phyloP scores from a whole-genome alignment of 192 early-diverging fungal genomes.

The Dispira parvispora region DNA sequence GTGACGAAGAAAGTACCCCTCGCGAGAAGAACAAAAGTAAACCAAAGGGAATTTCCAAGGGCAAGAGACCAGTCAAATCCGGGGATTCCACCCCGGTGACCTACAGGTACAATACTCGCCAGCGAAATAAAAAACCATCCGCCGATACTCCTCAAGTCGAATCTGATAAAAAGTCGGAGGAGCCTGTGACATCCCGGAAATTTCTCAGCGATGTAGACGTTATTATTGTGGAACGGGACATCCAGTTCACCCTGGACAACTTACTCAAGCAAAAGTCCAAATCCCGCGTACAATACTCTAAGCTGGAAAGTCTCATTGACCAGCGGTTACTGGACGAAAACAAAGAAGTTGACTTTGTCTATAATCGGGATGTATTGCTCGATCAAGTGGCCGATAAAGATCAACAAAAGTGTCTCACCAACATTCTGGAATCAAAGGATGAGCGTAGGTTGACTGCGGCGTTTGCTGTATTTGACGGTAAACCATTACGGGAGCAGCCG shows the following conservation, averaged over 20 bases:
- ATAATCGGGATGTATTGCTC: not conserved
- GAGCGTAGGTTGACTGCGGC: not conserved
- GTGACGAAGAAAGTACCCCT: not conserved
- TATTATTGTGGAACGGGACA: not conserved
- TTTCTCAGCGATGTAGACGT: not conserved
- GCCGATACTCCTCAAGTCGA: not conserved
- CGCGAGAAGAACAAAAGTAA: not conserved
- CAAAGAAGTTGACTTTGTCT: slow-evolving; percentile 7
- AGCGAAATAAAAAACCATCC: not conserved
- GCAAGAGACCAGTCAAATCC: not conserved
- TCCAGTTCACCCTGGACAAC: not conserved
- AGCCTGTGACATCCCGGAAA: not conserved
- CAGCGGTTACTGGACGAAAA: slow-evolving; percentile 1
- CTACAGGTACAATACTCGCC: not conserved
- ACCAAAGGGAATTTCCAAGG: not conserved
- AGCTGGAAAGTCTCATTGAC: not conserved
- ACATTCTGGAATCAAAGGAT: not conserved
- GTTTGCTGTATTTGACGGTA: not conserved
- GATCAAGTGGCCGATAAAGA: not conserved
- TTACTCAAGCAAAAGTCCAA: not conserved
- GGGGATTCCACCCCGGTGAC: not conserved
- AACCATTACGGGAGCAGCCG: not conserved
- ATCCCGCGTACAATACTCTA: not conserved
- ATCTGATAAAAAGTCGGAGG: not conserved
- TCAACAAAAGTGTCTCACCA: too few relatives aligned